phyloP scores from a whole-genome alignment of 2,329 filamentous ascomycete genomes.

The Blastomyces gilchristii region DNA sequence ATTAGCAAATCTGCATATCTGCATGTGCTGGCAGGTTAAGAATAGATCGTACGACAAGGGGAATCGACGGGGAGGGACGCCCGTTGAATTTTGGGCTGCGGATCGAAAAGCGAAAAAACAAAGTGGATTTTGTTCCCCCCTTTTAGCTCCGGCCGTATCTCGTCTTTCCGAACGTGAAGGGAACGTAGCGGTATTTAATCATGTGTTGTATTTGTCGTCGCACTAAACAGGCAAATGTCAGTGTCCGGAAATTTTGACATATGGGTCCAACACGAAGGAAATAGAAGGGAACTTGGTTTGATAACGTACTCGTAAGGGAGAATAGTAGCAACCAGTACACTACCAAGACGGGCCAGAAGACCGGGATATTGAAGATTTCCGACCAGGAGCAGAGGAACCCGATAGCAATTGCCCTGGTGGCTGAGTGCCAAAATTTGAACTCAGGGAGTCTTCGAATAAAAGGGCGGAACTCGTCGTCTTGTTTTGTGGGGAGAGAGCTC shows the following conservation, averaged over 20 bases:
- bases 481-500: conserved; percentile 71
- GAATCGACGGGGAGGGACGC: not conserved
- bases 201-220: conserved; percentile 99
- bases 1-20: not conserved
- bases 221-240: conserved; percentile 48
- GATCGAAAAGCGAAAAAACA: not conserved
- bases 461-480: conserved; percentile 93
- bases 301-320: conserved; percentile 73
- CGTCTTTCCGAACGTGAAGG: conserved; percentile 84
- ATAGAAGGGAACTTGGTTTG: not conserved
- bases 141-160: conserved; percentile 46
- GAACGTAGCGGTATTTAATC: conserved; percentile 99
- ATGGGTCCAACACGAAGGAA: not conserved
- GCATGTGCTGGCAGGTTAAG: not conserved
- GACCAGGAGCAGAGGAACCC: conserved; percentile 87
- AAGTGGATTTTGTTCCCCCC: not conserved
- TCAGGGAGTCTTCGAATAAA: conserved; percentile 94
- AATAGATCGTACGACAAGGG: not conserved
- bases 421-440: conserved; percentile 99
- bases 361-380: conserved; percentile 86
- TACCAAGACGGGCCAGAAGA: conserved; percentile 97
- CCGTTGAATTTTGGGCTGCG: not conserved
- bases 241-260: not conserved
- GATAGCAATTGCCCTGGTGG: conserved; percentile 75
- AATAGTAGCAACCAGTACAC: conserved; percentile 99